Evolutionary conservation across 352 stramenopile genomes (phyloP).

Genomic region (Globisporangium nunn): DNA sequence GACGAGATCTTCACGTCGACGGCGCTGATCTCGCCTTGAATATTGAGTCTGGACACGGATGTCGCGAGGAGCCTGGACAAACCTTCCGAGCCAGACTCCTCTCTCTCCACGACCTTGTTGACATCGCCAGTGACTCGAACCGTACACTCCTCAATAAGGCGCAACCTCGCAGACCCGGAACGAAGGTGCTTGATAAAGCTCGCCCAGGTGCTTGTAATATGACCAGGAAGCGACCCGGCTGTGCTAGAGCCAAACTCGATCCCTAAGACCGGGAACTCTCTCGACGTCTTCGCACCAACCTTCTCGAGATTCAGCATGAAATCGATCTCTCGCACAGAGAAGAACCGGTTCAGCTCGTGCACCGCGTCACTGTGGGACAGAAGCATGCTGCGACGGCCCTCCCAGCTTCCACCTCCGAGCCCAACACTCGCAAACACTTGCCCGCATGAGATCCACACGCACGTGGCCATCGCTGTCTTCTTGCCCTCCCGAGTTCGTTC

Average conservation of each 20-base stretch:
- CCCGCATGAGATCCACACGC: conserved; percentile 44
- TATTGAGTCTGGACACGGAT: conserved; percentile 20
- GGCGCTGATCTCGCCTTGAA: conserved; percentile 36
- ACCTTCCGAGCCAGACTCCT: not conserved
- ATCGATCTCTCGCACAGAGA: conserved; percentile 25
- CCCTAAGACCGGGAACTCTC: conserved; percentile 23
- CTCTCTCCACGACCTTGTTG: conserved; percentile 31
- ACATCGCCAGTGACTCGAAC: conserved; percentile 39
- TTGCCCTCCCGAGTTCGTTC: conserved; percentile 11
- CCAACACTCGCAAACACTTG: conserved; percentile 57
- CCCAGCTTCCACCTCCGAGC: conserved; percentile 24
- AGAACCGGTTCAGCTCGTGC: conserved; percentile 39
- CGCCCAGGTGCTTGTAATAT: conserved; percentile 44
- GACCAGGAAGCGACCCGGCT: conserved; percentile 23
- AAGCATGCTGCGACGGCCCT: conserved; percentile 11
- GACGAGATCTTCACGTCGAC: conserved; percentile 46
- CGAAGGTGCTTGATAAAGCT: conserved; percentile 36
- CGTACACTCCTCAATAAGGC: conserved; percentile 49
- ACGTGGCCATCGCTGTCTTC: conserved; percentile 10
- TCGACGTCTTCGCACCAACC: conserved; percentile 40
- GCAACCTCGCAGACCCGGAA: conserved; percentile 33
- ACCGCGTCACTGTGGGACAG: conserved; percentile 12
- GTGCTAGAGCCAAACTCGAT: conserved; percentile 36
- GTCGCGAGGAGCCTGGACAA: conserved; percentile 16
- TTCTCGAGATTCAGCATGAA: conserved; percentile 66